phyloP scores from a whole-genome alignment of 768 basidiomycete genomes.

The Agrocybe praecox region DNA sequence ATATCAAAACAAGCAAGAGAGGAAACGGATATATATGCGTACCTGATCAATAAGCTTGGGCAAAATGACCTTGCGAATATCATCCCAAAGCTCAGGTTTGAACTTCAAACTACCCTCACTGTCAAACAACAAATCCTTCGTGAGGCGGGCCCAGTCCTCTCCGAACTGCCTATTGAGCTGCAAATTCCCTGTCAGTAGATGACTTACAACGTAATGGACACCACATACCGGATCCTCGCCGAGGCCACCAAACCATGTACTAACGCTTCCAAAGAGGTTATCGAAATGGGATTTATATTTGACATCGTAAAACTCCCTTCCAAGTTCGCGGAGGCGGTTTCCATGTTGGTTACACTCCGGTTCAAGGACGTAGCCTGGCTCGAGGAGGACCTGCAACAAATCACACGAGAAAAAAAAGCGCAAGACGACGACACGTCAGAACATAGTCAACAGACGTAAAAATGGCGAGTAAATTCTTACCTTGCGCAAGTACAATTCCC shows the following conservation, averaged over 20 bases:
- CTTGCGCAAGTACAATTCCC: conserved; percentile 69
- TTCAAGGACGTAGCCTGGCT: conserved; percentile 86
- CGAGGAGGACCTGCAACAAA: conserved; percentile 58
- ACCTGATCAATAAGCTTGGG: conserved; percentile 80
- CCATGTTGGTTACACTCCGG: conserved; percentile 72
- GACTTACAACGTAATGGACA: not conserved
- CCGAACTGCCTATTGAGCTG: conserved; percentile 74
- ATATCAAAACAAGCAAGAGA: not conserved
- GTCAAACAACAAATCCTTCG: conserved; percentile 82
- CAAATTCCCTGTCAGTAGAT: not conserved
- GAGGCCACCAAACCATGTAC: conserved; percentile 84
- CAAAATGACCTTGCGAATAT: conserved; percentile 81
- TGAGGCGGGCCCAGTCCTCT: conserved; percentile 80
- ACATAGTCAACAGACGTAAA: too few species aligned
- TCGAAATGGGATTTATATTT: conserved; percentile 78
- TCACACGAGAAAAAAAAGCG: too few species aligned
- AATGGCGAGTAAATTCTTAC: conserved; percentile 33
- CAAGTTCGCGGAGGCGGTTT: conserved; percentile 62
- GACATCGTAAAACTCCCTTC: conserved; percentile 75
- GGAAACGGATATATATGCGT: conserved; percentile 16
- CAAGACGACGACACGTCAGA: too few species aligned
- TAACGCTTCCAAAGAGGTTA: conserved; percentile 67
- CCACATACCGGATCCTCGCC: conserved; percentile 72
- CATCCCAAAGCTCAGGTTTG: conserved; percentile 88
- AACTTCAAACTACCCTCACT: conserved; percentile 82